Percentiles rank a stretch among this genome's conserved stretches.
Conservation (phyloP, 2,329 filamentous ascomycete genomes). For the Penicillium hordei region DNA sequence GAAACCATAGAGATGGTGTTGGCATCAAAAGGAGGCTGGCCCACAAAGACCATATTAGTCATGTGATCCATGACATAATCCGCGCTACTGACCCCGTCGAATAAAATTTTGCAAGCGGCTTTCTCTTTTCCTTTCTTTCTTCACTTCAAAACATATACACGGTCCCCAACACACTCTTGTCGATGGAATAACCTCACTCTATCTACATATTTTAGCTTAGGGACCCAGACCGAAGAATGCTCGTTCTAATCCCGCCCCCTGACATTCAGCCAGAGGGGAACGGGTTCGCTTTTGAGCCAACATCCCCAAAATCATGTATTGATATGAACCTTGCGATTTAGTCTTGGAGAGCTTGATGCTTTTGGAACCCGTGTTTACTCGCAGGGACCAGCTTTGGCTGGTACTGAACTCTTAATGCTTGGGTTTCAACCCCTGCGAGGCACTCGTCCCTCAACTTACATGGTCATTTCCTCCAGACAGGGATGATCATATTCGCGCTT, state of each 20-base stretch:
- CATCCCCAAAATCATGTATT: conserved; percentile 23
- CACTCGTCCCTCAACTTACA: neutral
- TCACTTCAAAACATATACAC: conserved; percentile 31
- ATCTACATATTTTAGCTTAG: conserved; percentile 43
- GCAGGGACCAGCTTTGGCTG: neutral
- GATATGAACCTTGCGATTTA: neutral
- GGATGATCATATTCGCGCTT: neutral
- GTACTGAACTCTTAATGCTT: neutral
- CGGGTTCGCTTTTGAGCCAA: conserved; percentile 50
- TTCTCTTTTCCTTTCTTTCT: conserved; percentile 26
- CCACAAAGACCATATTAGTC: neutral
- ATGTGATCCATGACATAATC: conserved; percentile 9
- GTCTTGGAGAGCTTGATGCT: neutral
- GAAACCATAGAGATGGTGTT: neutral
- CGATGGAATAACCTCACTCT: conserved; percentile 38
- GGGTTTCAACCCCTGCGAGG: neutral
- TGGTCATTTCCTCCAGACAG: conserved; percentile 4
- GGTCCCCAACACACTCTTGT: conserved; percentile 51
- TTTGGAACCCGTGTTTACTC: neutral
- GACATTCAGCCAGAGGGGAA: conserved; percentile 32
- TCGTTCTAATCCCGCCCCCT: conserved; percentile 47
- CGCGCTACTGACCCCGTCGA: conserved; percentile 1
- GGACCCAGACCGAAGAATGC: conserved; percentile 46
- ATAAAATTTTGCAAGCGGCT: conserved; percentile 10
- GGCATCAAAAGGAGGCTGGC: neutral